Conservation (phyloP, 2,329 filamentous ascomycete species). For the Cladosporium cucumerinum region DNA sequence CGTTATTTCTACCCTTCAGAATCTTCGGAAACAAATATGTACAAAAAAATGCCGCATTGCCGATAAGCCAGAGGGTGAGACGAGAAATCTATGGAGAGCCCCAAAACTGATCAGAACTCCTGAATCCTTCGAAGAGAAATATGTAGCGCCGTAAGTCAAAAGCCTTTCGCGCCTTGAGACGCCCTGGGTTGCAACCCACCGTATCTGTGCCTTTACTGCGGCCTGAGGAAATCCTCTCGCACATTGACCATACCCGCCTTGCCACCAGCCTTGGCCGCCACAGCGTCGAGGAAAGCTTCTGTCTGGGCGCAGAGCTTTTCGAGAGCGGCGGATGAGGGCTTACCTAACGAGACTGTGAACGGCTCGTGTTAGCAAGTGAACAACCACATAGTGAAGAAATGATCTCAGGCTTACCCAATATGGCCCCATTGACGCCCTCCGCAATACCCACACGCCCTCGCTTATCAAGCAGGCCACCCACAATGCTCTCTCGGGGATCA, state of each 20-base stretch:
- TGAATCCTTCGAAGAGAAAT: background rate
- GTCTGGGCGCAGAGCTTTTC: slow-evolving; percentile 86
- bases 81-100: background rate
- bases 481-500: slow-evolving; percentile 74
- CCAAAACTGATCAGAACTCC: background rate
- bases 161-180: background rate
- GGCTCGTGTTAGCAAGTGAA: background rate
- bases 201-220: background rate
- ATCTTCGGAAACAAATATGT: background rate
- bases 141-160: background rate
- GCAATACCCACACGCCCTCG: slow-evolving; percentile 74
- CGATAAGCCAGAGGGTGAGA: background rate
- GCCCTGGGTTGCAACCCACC: background rate
- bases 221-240: slow-evolving; percentile 44
- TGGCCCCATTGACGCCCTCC: slow-evolving; percentile 90
- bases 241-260: slow-evolving; percentile 80
- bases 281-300: slow-evolving; percentile 76
- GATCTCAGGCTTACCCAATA: slow-evolving; percentile 66
- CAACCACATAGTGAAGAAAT: background rate
- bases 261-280: slow-evolving; percentile 58
- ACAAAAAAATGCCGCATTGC: background rate
- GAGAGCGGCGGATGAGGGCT: slow-evolving; percentile 79
- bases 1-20: background rate
- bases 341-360: slow-evolving; percentile 74
- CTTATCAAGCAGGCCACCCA: slow-evolving; percentile 74